Evolutionary conservation across 2,329 filamentous ascomycete genomes (phyloP), one percentile per base, ranked within the genome.

Genomic region (Aspergillus aculeatinus): DNA sequence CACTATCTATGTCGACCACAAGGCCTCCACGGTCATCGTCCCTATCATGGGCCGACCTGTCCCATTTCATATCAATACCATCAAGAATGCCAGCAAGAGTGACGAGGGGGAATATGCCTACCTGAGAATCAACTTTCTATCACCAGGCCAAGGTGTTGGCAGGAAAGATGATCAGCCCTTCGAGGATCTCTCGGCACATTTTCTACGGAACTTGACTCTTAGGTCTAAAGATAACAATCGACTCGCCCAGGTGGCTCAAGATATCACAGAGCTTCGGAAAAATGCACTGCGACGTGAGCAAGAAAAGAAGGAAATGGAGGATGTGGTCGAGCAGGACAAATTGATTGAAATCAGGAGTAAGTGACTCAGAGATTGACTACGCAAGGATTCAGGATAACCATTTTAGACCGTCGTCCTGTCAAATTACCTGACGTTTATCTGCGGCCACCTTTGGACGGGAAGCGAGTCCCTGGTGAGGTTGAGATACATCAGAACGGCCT

Each of bases 401-500:
- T 47, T n/a, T 61, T 57, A 92, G 89, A 95, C 77, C 92, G 95
- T 65, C 91, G 95, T 59, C 95, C 95, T 35, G 87, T 90, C 67
- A 89, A 94, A 62, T 84, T 99, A 70, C 91, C 96, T 63, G 95
- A 97, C 73, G 92, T 99, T 68, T 99, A 94, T 76, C 91, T 99
- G 67, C 91, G 95, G 59, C 95, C 95, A 53, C 92, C 92, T 0
- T 88, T 98, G 82, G 95, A 99, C 77, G 93, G 93, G 70, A 99
- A 99, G 80, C 92, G 95, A 70, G 91, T 99, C 31, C 91, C 95
- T 49, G 95, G 95, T 71, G 92, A 95, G 74, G 89, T 99, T 44
- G 94, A 98, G 77, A 97, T 99, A 54, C 95, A 99, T 77, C 93
- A 98, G 72, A 99, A 99, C 70, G 95, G 95, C 93, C 90, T 99